These are phyloP conservation scores for Neofusicoccum umdonicola DNA, from an alignment of 2,329 filamentous ascomycete species.

Conservation along the genomic window DNA sequence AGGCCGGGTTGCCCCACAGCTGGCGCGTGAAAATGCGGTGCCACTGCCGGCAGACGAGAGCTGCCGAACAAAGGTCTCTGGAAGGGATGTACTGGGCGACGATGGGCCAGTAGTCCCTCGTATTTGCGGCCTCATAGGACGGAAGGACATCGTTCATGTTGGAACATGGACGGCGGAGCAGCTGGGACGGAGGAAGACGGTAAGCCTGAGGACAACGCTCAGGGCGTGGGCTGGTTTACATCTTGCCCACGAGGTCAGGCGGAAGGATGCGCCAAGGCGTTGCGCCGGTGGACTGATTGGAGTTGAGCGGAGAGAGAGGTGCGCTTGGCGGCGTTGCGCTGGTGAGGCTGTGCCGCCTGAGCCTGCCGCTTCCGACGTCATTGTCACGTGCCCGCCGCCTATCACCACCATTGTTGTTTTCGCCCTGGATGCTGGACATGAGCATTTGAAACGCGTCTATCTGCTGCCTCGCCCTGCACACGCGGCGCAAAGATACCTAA, in stretches of 20 bases:
- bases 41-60: constrained; percentile 58
- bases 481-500: too few relatives aligned
- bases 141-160: constrained; percentile 58
- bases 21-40: constrained; percentile 58
- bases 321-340: not conserved
- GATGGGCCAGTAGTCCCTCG: constrained; percentile 55
- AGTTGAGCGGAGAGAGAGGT: too few relatives aligned
- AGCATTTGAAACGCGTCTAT: too few relatives aligned
- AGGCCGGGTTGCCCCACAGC: constrained; percentile 62
- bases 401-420: not conserved
- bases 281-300: not conserved
- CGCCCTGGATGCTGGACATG: too few relatives aligned
- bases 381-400: not conserved
- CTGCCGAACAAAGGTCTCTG: constrained; percentile 54
- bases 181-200: not conserved
- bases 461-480: too few relatives aligned
- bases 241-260: not conserved
- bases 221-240: not conserved
- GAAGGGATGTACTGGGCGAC: constrained; percentile 58
- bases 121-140: constrained; percentile 58
- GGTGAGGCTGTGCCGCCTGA: not conserved
- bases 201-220: not conserved
- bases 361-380: not conserved
- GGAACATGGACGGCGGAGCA: not conserved
- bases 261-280: not conserved